phyloP scores from a whole-genome alignment of 2,329 filamentous ascomycete genomes.

The Cladosporium sphaerospermum region DNA sequence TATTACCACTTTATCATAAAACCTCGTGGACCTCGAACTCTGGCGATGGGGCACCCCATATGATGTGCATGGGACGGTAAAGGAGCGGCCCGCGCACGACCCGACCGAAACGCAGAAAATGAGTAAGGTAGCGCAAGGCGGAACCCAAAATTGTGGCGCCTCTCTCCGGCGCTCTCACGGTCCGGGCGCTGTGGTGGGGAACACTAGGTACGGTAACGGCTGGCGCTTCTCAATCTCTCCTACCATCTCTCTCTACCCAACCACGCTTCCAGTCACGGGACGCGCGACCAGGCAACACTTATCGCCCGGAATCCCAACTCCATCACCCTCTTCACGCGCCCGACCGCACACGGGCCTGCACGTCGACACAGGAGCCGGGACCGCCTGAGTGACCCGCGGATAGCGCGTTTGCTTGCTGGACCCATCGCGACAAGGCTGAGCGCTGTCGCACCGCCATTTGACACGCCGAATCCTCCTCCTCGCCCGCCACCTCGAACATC shows the following conservation, averaged over 20 bases:
- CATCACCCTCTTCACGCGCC: not conserved
- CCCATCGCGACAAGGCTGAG: constrained; percentile 9
- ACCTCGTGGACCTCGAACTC: too few relatives aligned
- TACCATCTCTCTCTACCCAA: not conserved
- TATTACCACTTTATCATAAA: too few relatives aligned
- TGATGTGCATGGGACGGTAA: too few relatives aligned
- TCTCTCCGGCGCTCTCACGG: not conserved
- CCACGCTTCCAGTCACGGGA: not conserved
- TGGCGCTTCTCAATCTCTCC: constrained; percentile 1
- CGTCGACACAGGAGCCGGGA: not conserved
- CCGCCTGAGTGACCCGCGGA: not conserved
- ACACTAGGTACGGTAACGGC: too few relatives aligned
- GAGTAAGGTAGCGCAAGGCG: not conserved
- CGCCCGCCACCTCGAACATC: not conserved
- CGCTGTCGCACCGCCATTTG: constrained; percentile 7
- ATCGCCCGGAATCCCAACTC: not conserved
- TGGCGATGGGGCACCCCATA: too few relatives aligned
- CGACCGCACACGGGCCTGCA: not conserved
- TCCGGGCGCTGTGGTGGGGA: not conserved
- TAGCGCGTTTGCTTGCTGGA: constrained; percentile 2
- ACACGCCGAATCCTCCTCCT: not conserved
- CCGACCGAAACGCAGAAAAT: not conserved
- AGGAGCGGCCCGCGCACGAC: too few relatives aligned
- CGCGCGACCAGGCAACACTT: not conserved
- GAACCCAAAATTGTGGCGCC: not conserved